Evolutionary conservation across 352 stramenopile species (phyloP).

Genomic region (Phytophthora agathidicida): DNA sequence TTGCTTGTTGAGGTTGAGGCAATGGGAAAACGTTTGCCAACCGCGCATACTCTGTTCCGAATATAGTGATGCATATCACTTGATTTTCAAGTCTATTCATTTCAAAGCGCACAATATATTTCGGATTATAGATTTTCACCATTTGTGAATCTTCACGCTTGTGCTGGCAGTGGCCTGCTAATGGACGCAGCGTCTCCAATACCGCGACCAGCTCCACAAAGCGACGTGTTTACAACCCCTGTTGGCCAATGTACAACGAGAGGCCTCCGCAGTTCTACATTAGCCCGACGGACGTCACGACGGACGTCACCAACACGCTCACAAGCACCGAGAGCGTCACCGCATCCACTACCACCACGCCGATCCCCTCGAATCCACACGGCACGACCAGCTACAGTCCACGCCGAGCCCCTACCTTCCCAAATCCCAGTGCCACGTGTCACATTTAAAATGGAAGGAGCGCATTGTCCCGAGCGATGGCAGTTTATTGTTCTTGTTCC

Average conservation of each 20-base stretch:
- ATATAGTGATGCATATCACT: neutral
- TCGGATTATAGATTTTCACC: neutral
- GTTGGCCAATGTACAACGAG: neutral
- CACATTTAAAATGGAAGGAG: neutral
- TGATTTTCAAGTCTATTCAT: too few species aligned
- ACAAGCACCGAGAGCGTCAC: neutral
- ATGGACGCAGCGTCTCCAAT: neutral
- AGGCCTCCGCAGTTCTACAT: neutral
- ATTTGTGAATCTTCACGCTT: too few species aligned
- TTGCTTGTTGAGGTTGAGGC: neutral
- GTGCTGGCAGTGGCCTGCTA: too few species aligned
- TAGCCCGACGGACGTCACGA: neutral
- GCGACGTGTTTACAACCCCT: neutral
- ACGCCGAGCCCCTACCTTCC: neutral
- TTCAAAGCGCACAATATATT: neutral
- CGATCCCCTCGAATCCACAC: neutral
- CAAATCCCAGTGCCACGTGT: slow-evolving; percentile 3
- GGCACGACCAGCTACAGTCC: neutral
- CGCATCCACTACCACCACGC: neutral
- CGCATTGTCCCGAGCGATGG: neutral
- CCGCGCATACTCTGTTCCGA: neutral
- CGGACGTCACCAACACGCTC: neutral
- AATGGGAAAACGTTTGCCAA: neutral
- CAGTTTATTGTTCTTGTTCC: slow-evolving; percentile 4
- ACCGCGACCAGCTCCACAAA: neutral